Base-by-base conservation (phyloP, 2,329 filamentous ascomycete genomes). In the Microsporum audouinii region DNA sequence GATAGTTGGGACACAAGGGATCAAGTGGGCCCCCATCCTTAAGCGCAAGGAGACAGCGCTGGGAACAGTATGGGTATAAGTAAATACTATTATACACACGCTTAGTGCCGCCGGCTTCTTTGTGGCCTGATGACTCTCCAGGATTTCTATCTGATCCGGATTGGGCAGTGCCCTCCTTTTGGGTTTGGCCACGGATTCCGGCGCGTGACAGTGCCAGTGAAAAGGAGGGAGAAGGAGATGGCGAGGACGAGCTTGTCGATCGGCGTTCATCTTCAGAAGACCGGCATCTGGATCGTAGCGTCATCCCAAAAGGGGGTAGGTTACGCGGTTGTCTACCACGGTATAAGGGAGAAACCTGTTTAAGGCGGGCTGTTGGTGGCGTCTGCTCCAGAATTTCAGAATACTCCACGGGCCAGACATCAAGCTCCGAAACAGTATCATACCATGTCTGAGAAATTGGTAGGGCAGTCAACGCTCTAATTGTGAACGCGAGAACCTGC, bases 401-500 rank as follows among this genome's bases (percentile, higher is more conserved):
- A 61, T 61, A 64, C 34, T 76, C 71, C 0, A 74, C 66, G 39
- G 64, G 67, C 75, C 69, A 77, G 27, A 60, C 70, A 33, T 67
- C 66, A 58, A 76, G 70, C 4, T 56, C 51, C 62, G 34, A n/a
- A 33, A 49, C 58, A 8, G 57, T 57, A 58, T 61, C 60, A 38
- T 59, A 33, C 64, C 64, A 65, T 12, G 31, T 6, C 49, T 64
- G 61, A 0, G 45, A 29, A 29, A 58, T 55, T 33, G 60, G 27
- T 1, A 41, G 36, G 3, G 49, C 23, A 4, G 31, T 23, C 14
- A 65, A 57, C 2, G 64, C 63, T 14, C 23, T 58, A 14, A 65
- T 5, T 23, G 61, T 61, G 56, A 78, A 76, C 49, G 73, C 70
- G 57, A 77, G 74, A 31, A 75, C 70, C 63, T 76, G 71, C 0